Evolutionary conservation across 2,329 filamentous ascomycete species (phyloP).

Genomic region (Fusarium nurragi): DNA sequence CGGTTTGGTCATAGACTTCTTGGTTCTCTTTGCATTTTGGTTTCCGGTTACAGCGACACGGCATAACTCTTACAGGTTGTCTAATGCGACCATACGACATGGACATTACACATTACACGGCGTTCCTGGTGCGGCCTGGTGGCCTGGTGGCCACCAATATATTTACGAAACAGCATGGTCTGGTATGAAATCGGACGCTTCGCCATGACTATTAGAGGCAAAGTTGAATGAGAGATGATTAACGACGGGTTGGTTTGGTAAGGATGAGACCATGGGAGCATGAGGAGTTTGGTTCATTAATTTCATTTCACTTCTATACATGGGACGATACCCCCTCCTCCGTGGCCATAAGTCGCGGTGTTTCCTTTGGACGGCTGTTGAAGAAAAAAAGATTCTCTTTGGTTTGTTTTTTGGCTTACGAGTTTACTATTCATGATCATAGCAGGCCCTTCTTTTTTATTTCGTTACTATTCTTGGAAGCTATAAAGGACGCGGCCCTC

Average conservation of each 20-base stretch:
- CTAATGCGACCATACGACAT: conserved; percentile 27
- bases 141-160: conserved; percentile 28
- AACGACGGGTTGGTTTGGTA: conserved; percentile 36
- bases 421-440: background rate
- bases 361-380: conserved; percentile 12
- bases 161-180: conserved; percentile 34
- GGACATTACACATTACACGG: conserved; percentile 34
- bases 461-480: conserved; percentile 13
- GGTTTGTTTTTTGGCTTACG: background rate
- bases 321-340: conserved; percentile 53
- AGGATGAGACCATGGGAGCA: conserved; percentile 4
- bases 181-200: conserved; percentile 20
- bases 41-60: conserved; percentile 28
- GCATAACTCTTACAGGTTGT: conserved; percentile 33
- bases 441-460: background rate
- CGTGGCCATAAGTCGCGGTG: conserved; percentile 29
- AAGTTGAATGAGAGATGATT: conserved; percentile 43
- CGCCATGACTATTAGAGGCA: conserved; percentile 15
- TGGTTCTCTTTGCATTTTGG: conserved; percentile 35
- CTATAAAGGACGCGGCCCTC: conserved; percentile 1
- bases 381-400: background rate
- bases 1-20: conserved; percentile 16
- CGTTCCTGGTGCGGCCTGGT: conserved; percentile 35
- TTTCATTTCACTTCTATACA: conserved; percentile 48
- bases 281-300: conserved; percentile 36